Evolutionary conservation across 2,329 filamentous ascomycete genomes (phyloP), one percentile per base, ranked within the genome.

Genomic region (Pestalotiopsis sp.): DNA sequence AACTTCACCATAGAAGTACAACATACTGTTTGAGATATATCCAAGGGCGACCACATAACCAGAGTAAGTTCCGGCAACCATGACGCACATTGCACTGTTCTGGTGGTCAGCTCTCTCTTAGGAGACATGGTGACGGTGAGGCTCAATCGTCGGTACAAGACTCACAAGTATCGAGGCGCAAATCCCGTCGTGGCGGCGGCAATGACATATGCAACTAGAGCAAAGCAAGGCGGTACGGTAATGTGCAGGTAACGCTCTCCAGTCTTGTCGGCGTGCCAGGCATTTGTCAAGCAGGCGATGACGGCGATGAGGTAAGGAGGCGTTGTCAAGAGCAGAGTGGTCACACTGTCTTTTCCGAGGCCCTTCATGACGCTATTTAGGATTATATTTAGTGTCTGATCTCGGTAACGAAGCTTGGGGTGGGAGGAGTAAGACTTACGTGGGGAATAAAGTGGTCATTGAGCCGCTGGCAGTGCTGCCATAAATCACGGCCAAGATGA

Each of bases 231-330:
- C 20, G 65, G 65, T 6, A 20, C 38, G 9, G 58, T 39, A 20
- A 67, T 62, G 58, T 67, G 65, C 6, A 61, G 27, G 57, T 23
- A 67, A 11, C 65, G 65, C 57, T 67, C 65, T 25, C 56, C 57
- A 1, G 57, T 62, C 17, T 52, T 41, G 23, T 67, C 65, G 2
- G 57, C 38, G 45, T 67, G 57, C 65, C 65, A 67, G 25, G 65
- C 56, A 57, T 67, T 67, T 9, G 64, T 59, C 14, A 67, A 36
- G 31, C 56, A 60, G 17, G 58, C 17, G 2, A 62, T 49, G 31
- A 62, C 65, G 20, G 65, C 65, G 5, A 67, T 61, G 14, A 62
- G 20, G 36, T 61, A 67, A 1, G 65, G 65, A 12, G 65, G 65
- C n/a, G 57, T 52, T 2, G 65, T 61, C 36, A 67, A 27, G 36